Evolutionary conservation across 2,329 filamentous ascomycete genomes (phyloP).

Genomic region (Rugonectria rugulosa): DNA sequence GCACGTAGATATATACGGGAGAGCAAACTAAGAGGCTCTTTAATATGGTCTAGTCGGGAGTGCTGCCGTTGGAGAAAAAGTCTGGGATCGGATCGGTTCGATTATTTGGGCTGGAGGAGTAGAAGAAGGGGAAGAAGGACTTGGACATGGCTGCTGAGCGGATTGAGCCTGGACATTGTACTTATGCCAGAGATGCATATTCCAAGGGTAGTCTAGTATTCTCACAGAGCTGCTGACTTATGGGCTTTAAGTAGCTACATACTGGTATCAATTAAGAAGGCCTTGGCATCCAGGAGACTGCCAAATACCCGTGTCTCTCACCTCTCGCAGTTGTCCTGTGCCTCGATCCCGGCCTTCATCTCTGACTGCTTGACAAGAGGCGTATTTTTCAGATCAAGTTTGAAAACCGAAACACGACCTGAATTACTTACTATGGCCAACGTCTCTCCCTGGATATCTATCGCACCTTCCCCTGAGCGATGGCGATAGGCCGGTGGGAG

Average conservation of each 20-base stretch:
- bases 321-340: no score
- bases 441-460: background rate
- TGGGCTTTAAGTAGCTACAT: no score
- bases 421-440: background rate
- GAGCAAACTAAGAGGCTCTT: slow-evolving; percentile 1
- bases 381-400: background rate
- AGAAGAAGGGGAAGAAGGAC: slow-evolving; percentile 47
- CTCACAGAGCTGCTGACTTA: no score
- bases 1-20: slow-evolving; percentile 21
- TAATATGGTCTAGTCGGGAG: slow-evolving; percentile 1
- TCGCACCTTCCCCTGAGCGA: background rate
- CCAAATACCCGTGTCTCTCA: no score
- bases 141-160: slow-evolving; percentile 45
- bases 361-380: background rate
- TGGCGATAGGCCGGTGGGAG: background rate
- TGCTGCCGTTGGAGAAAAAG: background rate
- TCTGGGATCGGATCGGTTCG: background rate
- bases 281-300: no score
- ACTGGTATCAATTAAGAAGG: no score
- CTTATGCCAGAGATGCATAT: background rate
- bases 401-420: background rate
- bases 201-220: no score
- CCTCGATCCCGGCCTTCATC: no score
- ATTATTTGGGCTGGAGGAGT: background rate
- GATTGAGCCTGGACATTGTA: slow-evolving; percentile 22